Evolutionary conservation across 331 rosid genomes (phyloP).

Genomic region (Prunus yedoensis): DNA sequence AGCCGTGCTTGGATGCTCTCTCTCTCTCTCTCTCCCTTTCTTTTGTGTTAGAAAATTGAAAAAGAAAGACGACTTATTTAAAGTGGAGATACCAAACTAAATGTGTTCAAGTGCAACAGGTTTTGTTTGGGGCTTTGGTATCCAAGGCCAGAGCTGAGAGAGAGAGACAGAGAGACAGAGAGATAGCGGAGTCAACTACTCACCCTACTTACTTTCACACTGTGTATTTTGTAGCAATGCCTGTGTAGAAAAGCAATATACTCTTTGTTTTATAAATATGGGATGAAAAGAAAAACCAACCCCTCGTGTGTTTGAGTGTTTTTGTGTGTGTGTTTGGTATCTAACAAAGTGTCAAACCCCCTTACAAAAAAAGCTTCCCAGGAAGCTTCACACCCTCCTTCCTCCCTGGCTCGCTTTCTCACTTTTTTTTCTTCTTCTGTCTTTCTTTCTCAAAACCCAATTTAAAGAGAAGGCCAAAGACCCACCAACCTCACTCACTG

Average conservation of each 20-base stretch:
- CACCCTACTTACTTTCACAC: conserved; percentile 5
- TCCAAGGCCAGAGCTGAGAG: conserved; percentile 52
- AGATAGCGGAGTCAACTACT: conserved; percentile 47
- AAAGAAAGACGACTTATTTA: conserved; percentile 26
- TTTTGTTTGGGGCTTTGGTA: conserved; percentile 46
- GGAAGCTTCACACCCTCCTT: conserved; percentile 71
- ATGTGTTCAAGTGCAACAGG: conserved; percentile 16
- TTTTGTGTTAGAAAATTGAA: conserved; percentile 18
- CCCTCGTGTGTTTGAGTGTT: conserved; percentile 48
- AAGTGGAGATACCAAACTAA: conserved; percentile 28
- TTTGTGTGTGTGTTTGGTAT: not conserved
- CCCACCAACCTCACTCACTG: conserved; percentile 11
- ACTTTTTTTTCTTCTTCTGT: conserved; percentile 27
- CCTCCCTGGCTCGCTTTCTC: conserved; percentile 41
- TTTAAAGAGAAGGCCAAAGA: conserved; percentile 6
- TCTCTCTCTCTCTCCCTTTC: conserved; percentile 33
- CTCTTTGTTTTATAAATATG: not conserved
- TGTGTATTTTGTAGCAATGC: not conserved
- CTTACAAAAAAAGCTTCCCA: conserved; percentile 40
- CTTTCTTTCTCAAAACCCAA: conserved; percentile 25
- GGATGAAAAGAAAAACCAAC: conserved; percentile 3
- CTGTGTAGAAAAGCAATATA: not conserved
- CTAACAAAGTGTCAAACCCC: conserved; percentile 55
- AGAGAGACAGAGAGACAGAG: not conserved
- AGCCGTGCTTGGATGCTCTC: conserved; percentile 9